These are phyloP conservation scores for Madurella fahalii DNA, from an alignment of 2,329 filamentous ascomycete genomes.

Conservation along the genomic window DNA sequence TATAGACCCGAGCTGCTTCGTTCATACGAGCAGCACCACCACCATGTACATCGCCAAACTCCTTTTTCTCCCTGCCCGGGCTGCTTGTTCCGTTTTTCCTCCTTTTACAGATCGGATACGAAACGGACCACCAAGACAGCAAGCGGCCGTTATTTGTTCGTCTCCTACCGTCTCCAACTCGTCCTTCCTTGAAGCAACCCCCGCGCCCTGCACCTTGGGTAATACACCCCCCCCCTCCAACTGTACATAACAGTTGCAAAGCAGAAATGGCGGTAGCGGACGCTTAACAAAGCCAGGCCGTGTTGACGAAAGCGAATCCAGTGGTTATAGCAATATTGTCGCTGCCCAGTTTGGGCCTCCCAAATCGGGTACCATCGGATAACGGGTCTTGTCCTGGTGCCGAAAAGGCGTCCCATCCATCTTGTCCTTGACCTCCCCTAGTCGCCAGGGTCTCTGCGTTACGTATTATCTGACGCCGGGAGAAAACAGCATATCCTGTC, in stretches of 20 bases:
- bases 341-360: neutral
- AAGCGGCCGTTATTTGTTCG: too few species aligned
- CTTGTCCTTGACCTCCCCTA: neutral
- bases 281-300: conserved; percentile 2
- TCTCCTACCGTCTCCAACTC: too few species aligned
- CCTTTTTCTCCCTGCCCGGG: neutral
- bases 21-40: neutral
- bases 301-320: conserved; percentile 2
- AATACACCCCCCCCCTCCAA: conserved; percentile 10
- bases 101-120: neutral
- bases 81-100: neutral
- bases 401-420: neutral
- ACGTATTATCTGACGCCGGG: conserved; percentile 1
- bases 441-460: neutral
- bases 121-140: too few species aligned
- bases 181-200: too few species aligned
- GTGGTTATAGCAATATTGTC: neutral
- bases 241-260: conserved; percentile 4
- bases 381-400: too few species aligned
- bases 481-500: neutral
- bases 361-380: neutral
- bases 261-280: conserved; percentile 1
- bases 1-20: neutral
- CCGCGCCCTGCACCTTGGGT: neutral
- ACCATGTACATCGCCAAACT: neutral